phyloP scores from a whole-genome alignment of 2,329 filamentous ascomycete genomes.

The Colletotrichum neosansevieriae region DNA sequence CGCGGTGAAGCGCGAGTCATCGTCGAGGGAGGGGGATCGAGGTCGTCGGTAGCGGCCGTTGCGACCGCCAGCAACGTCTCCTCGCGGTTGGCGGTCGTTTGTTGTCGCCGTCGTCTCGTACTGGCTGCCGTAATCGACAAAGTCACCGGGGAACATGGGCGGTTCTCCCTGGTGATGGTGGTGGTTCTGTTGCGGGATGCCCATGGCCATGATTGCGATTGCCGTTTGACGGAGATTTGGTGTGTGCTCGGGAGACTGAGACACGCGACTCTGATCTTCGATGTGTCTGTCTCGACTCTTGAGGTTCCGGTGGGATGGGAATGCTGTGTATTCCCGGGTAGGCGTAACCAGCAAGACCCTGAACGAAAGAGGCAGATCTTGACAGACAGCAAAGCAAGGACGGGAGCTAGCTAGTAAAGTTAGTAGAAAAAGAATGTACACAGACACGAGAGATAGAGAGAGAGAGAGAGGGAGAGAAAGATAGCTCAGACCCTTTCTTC shows the following conservation, averaged over 20 bases:
- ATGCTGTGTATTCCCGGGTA: neutral
- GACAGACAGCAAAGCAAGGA: neutral
- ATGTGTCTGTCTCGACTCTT: neutral
- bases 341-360: neutral
- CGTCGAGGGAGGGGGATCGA: conserved; percentile 38
- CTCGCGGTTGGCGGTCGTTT: conserved; percentile 33
- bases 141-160: conserved; percentile 36
- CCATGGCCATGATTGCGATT: conserved; percentile 36
- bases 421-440: conserved; percentile 1
- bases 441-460: neutral
- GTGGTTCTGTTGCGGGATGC: conserved; percentile 33
- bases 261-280: neutral
- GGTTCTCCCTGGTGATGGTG: conserved; percentile 26
- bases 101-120: conserved; percentile 18
- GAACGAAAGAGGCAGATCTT: neutral
- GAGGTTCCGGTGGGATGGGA: neutral
- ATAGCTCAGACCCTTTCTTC: neutral
- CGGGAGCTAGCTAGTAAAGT: conserved; percentile 1
- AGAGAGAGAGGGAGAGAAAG: neutral
- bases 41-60: conserved; percentile 36
- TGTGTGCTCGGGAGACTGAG: neutral
- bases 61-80: neutral
- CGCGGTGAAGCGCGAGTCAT: conserved; percentile 37
- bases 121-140: conserved; percentile 33
- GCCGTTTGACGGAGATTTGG: neutral